Conservation (phyloP, 352 stramenopile genomes). For the Globisporangium mamillatum region DNA sequence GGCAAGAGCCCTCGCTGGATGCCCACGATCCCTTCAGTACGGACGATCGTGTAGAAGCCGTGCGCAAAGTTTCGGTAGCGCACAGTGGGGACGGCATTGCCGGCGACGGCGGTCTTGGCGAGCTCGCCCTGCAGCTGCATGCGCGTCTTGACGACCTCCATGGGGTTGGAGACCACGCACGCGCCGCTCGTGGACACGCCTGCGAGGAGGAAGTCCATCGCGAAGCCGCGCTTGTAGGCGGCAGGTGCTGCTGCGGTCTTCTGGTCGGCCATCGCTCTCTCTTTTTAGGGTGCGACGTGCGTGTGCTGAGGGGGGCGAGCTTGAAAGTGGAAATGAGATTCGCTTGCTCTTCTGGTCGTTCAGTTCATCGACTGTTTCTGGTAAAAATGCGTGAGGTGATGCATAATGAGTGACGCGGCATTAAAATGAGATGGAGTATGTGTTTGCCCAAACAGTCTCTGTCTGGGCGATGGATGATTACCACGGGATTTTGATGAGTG, state of each 20-base stretch:
- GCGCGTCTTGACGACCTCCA: constrained; percentile 89
- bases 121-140: constrained; percentile 89
- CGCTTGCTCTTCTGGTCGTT: not conserved
- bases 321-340: not conserved
- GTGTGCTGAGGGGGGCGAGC: constrained; percentile 1
- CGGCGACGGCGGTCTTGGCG: constrained; percentile 39
- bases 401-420: not conserved
- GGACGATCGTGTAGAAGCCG: constrained; percentile 79
- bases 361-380: not conserved
- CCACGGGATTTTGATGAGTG: not conserved
- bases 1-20: constrained; percentile 79
- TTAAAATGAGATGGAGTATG: not conserved
- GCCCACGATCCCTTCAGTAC: constrained; percentile 68
- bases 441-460: constrained; percentile 3
- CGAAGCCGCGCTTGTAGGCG: constrained; percentile 39
- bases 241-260: not conserved
- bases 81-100: constrained; percentile 33
- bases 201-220: constrained; percentile 71
- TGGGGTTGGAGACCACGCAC: constrained; percentile 83
- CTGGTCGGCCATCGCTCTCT: constrained; percentile 9
- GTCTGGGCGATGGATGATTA: not conserved
- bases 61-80: constrained; percentile 86
- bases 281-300: not conserved
- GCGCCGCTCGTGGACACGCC: constrained; percentile 63
- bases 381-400: not conserved